A percentile compares a stretch with the other conserved stretches of the same genome.
Conservation (phyloP, 78 protist species). For the Emiliania huxleyi region DNA sequence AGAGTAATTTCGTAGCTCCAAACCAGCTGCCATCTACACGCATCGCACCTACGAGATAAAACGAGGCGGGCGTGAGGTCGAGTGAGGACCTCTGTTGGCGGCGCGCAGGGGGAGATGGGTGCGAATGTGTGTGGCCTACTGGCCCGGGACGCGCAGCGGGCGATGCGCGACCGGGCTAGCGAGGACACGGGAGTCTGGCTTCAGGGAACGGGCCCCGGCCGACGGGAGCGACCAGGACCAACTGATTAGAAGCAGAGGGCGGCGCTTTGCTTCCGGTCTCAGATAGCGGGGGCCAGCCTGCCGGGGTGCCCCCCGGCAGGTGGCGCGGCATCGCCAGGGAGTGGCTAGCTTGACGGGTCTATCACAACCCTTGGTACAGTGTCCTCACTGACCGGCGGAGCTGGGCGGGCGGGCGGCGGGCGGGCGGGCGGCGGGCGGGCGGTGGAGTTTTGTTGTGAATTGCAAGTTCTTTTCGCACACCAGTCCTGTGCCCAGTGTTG, state of each 20-base stretch:
- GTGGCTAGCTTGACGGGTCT: background rate
- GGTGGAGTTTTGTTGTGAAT: too few species aligned
- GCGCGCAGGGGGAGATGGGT: too few species aligned
- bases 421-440: too few species aligned
- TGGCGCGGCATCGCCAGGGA: background rate
- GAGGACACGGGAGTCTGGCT: background rate
- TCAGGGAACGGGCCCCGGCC: background rate
- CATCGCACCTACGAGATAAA: too few species aligned
- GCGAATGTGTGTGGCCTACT: too few species aligned
- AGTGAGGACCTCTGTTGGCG: too few species aligned
- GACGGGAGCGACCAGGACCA: background rate
- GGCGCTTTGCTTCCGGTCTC: background rate
- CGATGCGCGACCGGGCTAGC: background rate
- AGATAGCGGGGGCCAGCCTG: slow-evolving; percentile 15
- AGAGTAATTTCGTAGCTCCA: too few species aligned
- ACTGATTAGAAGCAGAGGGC: background rate
- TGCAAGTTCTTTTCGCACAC: too few species aligned
- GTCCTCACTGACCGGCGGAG: background rate
- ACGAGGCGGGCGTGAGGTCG: too few species aligned
- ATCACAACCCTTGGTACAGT: background rate
- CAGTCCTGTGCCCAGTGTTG: too few species aligned
- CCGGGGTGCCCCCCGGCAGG: background rate
- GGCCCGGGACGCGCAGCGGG: background rate
- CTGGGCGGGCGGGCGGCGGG: background rate
- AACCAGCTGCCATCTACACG: too few species aligned